These are phyloP conservation scores for Toxicodendron radicans DNA, from an alignment of 345 rosid genomes.

Conservation along the genomic window DNA sequence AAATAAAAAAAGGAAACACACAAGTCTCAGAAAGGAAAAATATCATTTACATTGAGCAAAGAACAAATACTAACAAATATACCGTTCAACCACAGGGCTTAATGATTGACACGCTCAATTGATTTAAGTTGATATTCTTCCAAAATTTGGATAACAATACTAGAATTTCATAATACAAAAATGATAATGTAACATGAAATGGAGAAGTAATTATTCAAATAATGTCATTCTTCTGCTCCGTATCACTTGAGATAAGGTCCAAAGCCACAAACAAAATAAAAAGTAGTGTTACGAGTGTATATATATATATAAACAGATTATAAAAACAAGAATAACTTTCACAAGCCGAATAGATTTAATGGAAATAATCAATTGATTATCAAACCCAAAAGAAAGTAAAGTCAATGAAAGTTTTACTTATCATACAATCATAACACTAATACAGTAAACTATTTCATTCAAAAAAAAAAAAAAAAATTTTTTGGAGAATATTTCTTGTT, in stretches of 20 bases:
- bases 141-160: neutral
- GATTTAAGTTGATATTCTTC: neutral
- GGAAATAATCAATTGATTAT: neutral
- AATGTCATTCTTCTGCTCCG: neutral
- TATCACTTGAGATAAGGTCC: no score
- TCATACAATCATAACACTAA: neutral
- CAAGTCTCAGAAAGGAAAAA: constrained; percentile 17
- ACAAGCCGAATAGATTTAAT: neutral
- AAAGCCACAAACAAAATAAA: no score
- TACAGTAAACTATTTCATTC: neutral
- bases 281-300: no score
- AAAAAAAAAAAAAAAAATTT: no score
- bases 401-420: neutral
- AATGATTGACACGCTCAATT: constrained; percentile 1
- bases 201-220: neutral
- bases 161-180: neutral
- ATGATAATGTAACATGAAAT: neutral
- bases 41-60: neutral
- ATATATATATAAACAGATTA: no score
- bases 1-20: neutral
- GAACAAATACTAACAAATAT: neutral
- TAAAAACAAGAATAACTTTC: neutral
- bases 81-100: neutral
- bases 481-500: neutral
- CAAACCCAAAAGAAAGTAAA: neutral